Percentiles rank a stretch among this genome's conserved stretches.
phyloP scores from a whole-genome alignment of 768 basidiomycete species.

The Russula olivacea region DNA sequence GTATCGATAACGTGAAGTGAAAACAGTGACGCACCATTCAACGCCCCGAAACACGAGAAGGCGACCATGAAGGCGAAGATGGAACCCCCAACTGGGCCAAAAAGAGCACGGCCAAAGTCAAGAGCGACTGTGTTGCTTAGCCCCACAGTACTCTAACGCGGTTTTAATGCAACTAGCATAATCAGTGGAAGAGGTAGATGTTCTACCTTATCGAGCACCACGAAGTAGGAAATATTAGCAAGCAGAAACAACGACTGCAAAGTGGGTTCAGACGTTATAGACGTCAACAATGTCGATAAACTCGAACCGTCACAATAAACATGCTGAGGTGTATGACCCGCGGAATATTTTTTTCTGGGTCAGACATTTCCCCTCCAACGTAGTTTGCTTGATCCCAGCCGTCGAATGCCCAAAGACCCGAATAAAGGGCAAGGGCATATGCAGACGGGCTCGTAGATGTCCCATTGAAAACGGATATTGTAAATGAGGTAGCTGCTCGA shows the following conservation, averaged over 20 bases:
- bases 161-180: constrained; percentile 4
- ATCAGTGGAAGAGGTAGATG: not conserved
- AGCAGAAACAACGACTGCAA: constrained; percentile 65
- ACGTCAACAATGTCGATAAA: not conserved
- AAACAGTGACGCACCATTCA: constrained; percentile 58
- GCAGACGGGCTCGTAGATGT: constrained; percentile 74
- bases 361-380: constrained; percentile 82
- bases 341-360: constrained; percentile 82
- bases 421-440: constrained; percentile 92
- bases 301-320: constrained; percentile 65
- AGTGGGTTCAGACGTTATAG: constrained; percentile 15
- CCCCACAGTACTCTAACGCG: constrained; percentile 51
- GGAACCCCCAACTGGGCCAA: constrained; percentile 81
- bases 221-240: constrained; percentile 87
- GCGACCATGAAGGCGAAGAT: constrained; percentile 89
- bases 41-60: constrained; percentile 89
- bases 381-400: constrained; percentile 95
- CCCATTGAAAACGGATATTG: constrained; percentile 59
- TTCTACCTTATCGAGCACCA: constrained; percentile 77
- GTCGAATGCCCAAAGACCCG: constrained; percentile 92
- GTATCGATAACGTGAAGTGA: not conserved
- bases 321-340: constrained; percentile 88
- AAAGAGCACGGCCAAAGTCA: constrained; percentile 85
- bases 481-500: constrained; percentile 61
- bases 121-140: constrained; percentile 81